These are phyloP conservation scores for Chondrostereum purpureum DNA, from an alignment of 1,284 basidiomycete species.

Conservation along the genomic window DNA sequence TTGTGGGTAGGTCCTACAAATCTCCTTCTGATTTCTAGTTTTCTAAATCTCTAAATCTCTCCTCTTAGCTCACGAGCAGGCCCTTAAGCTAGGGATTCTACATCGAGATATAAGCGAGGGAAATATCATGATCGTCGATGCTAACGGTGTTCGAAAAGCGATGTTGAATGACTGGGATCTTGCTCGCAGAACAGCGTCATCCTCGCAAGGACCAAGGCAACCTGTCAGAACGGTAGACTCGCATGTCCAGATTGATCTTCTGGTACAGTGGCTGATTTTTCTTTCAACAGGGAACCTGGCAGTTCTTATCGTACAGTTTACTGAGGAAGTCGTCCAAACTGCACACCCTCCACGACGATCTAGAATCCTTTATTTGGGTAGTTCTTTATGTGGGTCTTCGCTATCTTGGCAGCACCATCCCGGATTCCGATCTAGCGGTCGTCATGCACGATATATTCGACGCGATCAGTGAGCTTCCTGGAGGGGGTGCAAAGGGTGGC, in stretches of 20 bases:
- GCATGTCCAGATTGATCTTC: neutral
- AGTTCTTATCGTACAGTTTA: constrained; percentile 24
- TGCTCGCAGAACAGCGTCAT: constrained; percentile 11
- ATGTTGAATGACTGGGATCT: constrained; percentile 31
- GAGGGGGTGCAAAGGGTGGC: neutral
- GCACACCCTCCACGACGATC: constrained; percentile 24
- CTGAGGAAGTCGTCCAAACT: constrained; percentile 12
- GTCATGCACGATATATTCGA: neutral
- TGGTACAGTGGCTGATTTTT: neutral
- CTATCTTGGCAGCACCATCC: constrained; percentile 8
- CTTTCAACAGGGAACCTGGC: constrained; percentile 35
- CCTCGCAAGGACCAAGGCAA: constrained; percentile 8
- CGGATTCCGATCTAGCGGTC: neutral
- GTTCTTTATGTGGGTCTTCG: constrained; percentile 16
- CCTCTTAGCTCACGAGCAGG: constrained; percentile 20
- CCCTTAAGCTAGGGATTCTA: constrained; percentile 18
- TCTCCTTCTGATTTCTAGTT: neutral
- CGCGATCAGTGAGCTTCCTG: neutral
- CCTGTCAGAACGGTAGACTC: constrained; percentile 16
- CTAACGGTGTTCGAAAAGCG: constrained; percentile 13
- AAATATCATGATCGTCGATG: constrained; percentile 24
- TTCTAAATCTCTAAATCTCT: neutral
- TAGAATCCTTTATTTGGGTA: constrained; percentile 29
- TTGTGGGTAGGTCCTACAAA: constrained; percentile 14
- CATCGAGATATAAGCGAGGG: constrained; percentile 29